Evolutionary conservation across 805 yeast species (phyloP).

Genomic region (Priceomyces carsonii): DNA sequence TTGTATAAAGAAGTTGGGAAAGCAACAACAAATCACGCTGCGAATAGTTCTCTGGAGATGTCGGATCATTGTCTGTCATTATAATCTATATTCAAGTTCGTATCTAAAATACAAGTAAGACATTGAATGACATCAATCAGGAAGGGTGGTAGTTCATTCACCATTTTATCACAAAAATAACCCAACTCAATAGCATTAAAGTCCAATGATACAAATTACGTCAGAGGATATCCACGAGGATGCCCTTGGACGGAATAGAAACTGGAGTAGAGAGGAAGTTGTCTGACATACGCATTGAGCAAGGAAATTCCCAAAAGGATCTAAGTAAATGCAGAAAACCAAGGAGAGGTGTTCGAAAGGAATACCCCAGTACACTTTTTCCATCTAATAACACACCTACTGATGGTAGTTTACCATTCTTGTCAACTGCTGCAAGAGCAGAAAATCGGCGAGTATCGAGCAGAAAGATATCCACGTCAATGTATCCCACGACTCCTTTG

Average conservation of each 20-base stretch:
- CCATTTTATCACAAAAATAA: constrained; percentile 4
- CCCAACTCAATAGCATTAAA: not conserved
- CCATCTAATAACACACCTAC: constrained; percentile 8
- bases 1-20: constrained; percentile 38
- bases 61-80: constrained; percentile 7
- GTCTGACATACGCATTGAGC: not conserved
- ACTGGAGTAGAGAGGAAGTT: constrained; percentile 17
- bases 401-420: constrained; percentile 8
- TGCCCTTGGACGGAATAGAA: constrained; percentile 8
- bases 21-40: constrained; percentile 36
- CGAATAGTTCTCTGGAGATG: constrained; percentile 10
- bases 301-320: not conserved
- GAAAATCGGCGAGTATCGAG: constrained; percentile 10
- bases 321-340: not conserved
- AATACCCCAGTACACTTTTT: constrained; percentile 19
- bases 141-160: constrained; percentile 4
- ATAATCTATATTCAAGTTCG: not conserved
- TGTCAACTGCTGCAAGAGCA: constrained; percentile 22
- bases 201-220: no score
- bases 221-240: not conserved
- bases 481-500: constrained; percentile 18
- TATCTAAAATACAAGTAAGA: no score
- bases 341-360: constrained; percentile 10
- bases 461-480: not conserved
- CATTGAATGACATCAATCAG: no score